Percentiles rank a stretch among this genome's conserved stretches.
Evolutionary conservation across 1,284 basidiomycete genomes (phyloP).

Genomic region (Bondarzewia mesenterica): DNA sequence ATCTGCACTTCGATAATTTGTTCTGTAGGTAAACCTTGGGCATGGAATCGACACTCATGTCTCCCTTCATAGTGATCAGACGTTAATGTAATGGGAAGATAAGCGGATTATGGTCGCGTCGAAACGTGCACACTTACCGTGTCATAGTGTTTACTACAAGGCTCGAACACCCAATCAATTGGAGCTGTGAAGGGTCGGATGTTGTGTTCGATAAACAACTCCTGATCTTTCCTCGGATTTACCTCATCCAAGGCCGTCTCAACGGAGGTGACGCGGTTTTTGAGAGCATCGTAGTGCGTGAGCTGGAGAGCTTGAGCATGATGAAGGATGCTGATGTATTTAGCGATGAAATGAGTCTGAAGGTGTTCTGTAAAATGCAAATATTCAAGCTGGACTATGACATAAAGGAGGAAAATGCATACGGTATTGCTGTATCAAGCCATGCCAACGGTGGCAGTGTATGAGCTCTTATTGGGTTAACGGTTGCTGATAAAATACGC

Average conservation of each 20-base stretch:
- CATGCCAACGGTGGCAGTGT: neutral
- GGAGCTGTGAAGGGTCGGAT: conserved; percentile 56
- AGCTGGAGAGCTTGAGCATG: conserved; percentile 51
- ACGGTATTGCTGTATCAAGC: conserved; percentile 53
- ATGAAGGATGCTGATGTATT: conserved; percentile 43
- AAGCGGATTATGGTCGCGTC: neutral
- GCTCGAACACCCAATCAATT: conserved; percentile 64
- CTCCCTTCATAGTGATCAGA: conserved; percentile 32
- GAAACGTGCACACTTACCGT: conserved; percentile 35
- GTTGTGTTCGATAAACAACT: conserved; percentile 66
- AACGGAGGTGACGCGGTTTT: conserved; percentile 36
- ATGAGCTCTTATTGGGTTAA: neutral
- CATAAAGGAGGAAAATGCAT: conserved; percentile 19
- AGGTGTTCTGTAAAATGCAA: conserved; percentile 41
- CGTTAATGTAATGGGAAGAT: too few relatives aligned
- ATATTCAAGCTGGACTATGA: conserved; percentile 6
- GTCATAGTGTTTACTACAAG: conserved; percentile 68
- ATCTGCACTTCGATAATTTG: conserved; percentile 50
- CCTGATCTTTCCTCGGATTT: conserved; percentile 52
- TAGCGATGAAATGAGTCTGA: conserved; percentile 51
- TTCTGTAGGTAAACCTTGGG: conserved; percentile 76
- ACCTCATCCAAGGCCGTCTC: conserved; percentile 42
- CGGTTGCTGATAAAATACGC: too few relatives aligned
- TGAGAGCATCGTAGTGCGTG: conserved; percentile 49
- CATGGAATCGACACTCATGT: conserved; percentile 53